phyloP scores from a whole-genome alignment of 768 basidiomycete species.

The Trametes villosa region DNA sequence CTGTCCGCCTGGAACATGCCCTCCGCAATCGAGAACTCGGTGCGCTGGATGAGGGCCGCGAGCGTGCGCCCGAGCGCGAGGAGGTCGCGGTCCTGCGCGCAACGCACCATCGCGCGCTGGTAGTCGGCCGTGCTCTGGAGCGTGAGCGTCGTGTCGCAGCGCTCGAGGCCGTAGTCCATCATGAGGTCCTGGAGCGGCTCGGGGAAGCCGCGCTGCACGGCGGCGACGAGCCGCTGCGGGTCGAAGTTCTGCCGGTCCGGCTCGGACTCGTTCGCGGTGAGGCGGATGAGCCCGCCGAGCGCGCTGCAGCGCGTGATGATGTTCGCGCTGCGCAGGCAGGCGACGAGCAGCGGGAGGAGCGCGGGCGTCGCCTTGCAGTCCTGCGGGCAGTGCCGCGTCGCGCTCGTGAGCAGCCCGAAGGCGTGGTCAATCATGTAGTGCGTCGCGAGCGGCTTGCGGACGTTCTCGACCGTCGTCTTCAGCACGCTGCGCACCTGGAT shows the following conservation, averaged over 20 bases:
- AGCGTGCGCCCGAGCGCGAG: conserved; percentile 54
- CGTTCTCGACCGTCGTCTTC: conserved; percentile 44
- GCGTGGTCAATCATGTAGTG: conserved; percentile 55
- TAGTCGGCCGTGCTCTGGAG: conserved; percentile 47
- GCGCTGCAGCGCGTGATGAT: conserved; percentile 55
- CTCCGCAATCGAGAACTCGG: conserved; percentile 65
- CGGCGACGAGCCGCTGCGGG: conserved; percentile 49
- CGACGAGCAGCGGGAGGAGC: conserved; percentile 55
- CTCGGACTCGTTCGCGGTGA: conserved; percentile 49
- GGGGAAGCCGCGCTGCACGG: conserved; percentile 49
- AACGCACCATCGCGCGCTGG: conserved; percentile 57
- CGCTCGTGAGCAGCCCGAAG: conserved; percentile 47
- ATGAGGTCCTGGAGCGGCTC: conserved; percentile 50
- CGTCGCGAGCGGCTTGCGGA: conserved; percentile 48
- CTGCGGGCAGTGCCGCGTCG: conserved; percentile 48
- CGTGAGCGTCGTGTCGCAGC: conserved; percentile 47
- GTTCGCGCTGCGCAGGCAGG: conserved; percentile 58
- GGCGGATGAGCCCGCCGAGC: conserved; percentile 56
- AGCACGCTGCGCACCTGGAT: conserved; percentile 46
- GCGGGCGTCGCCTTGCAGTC: conserved; percentile 49
- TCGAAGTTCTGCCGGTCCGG: conserved; percentile 52
- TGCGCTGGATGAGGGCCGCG: conserved; percentile 53
- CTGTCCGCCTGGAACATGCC: conserved; percentile 54
- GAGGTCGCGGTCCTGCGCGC: conserved; percentile 51
- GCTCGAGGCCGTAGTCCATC: conserved; percentile 49